Percentiles rank a stretch among this genome's conserved stretches.
These are phyloP conservation scores for Lachancea cidri DNA, from an alignment of 805 yeast species.

Conservation along the genomic window DNA sequence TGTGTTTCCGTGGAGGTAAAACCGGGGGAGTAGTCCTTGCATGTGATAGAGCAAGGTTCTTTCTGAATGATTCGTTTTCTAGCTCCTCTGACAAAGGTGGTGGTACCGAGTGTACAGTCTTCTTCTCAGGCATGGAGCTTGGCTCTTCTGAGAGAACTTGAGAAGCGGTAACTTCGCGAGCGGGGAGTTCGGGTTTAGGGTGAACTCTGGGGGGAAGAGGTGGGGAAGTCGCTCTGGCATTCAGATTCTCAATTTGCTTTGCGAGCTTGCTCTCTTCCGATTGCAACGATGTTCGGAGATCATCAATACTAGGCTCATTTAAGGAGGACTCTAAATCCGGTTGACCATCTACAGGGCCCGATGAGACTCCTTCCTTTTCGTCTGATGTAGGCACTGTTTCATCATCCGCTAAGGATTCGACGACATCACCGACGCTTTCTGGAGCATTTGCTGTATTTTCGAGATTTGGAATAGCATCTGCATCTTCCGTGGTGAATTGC, in stretches of 20 bases:
- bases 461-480: too few species aligned
- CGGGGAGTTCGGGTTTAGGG: background rate
- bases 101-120: slow-evolving; percentile 23
- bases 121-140: background rate
- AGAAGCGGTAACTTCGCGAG: background rate
- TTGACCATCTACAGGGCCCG: background rate
- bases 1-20: slow-evolving; percentile 16
- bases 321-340: background rate
- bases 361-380: background rate
- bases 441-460: too few species aligned
- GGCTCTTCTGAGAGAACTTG: too few species aligned
- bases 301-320: background rate
- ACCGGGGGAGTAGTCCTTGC: slow-evolving; percentile 15
- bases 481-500: too few species aligned
- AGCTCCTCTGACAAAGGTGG: slow-evolving; percentile 29
- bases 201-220: slow-evolving; percentile 28
- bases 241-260: background rate
- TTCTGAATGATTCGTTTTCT: slow-evolving; percentile 25
- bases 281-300: background rate
- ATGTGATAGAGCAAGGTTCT: slow-evolving; percentile 20
- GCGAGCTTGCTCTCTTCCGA: background rate
- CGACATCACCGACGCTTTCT: slow-evolving; percentile 11
- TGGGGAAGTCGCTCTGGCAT: slow-evolving; percentile 11
- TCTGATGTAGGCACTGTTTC: slow-evolving; percentile 3
- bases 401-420: too few species aligned